Base-by-base conservation (phyloP, 805 yeast species). In the Maudiozyma serrabonitensis region DNA sequence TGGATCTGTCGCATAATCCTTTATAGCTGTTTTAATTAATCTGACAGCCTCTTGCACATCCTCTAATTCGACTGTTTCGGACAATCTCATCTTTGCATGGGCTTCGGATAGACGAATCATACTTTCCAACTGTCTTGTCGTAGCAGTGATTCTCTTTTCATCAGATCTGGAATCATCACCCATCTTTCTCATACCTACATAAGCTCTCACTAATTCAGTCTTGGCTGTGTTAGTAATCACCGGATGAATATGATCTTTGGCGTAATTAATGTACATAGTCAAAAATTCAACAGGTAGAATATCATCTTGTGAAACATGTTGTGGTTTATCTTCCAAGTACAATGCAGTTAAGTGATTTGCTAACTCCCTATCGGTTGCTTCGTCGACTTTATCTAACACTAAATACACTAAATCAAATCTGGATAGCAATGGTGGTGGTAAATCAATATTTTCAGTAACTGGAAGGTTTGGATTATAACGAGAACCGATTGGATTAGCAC, bases 1-100 rank as follows among this genome's bases (percentile, higher is more conserved):
- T 23, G 99, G 99, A 70, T 93, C 99, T 2, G 96, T 93, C 15
- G 99, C 99, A 65, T 93, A 93, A 55, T 93, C 98, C 66, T 93
- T 93, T 56, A 93, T 87, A 13, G 99, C 99, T 3, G 95, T 79
- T 58, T 85, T 82, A 63, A 91, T 93, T 56, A 93, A 74, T 56
- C 99, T 78, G 2, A 90, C 97, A 0, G 98, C 95, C 65, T 93
- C 99, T 52, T 76, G 75, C 6, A 93, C 99, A 66, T 93, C 99
- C 28, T 74, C 75, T 25, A 85, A 72, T 48, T 82, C 84, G 5
- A 93, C 99, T 0, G 58, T 63, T 1, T 74, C 69, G 1, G 91
- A 77, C 31, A 93, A 73, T 58, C 96, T 80, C 95, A 93, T 87
- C 69, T 89, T 90, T 1, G 99, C 99, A 65, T 93, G 98, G 0